Base-by-base conservation (phyloP, 2,329 filamentous ascomycete genomes). In the Plenodomus lindquistii region DNA sequence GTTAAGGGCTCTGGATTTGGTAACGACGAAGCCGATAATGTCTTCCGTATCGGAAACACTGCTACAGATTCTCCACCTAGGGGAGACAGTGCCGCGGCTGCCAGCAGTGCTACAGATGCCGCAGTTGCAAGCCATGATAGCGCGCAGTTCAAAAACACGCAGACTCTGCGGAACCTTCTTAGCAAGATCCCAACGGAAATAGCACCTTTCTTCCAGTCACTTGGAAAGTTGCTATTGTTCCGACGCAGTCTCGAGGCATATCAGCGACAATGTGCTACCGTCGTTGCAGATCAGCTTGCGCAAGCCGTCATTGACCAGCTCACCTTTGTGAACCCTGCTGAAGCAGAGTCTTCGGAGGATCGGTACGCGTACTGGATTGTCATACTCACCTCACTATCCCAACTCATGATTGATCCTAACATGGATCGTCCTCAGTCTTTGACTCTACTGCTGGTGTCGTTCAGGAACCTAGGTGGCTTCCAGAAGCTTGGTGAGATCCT, bases 171-270 rank as follows among this genome's bases (percentile, higher is more conserved):
- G 31, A 86, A 86, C 57, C 77, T 97, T 10, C 79, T 97, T 11
- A 87, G 88, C 62, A 86, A 89, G 27, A 82, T 95, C 60, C 86
- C 92, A 18, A 85, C 85, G 8, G 86, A 87, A 2, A 87, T 92
- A n/a, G 88, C 90, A 16, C 86, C 88, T 0, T 88, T 97, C 59
- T 88, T 96, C 66, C 90, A 96, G 64, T 87, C 85, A 1, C 77
- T 97, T 37, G 93, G 93, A 11, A 94, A 91, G 70, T 84, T 88
- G 15, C 77, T 97, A 18, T 79, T 96, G 3, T 84, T 85, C 37
- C 88, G 90, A 49, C 85, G 91, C 41, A 85, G 85, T 53, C 80
- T 84, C 21, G 91, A 97, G 60, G 62, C 76, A 2, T 81, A 82
- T 45, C 76, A 79, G 54, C 83, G 80, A 62, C 83, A 86, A 63